Base-by-base conservation (phyloP, 2,329 filamentous ascomycete genomes). In the Myriangium duriaei region DNA sequence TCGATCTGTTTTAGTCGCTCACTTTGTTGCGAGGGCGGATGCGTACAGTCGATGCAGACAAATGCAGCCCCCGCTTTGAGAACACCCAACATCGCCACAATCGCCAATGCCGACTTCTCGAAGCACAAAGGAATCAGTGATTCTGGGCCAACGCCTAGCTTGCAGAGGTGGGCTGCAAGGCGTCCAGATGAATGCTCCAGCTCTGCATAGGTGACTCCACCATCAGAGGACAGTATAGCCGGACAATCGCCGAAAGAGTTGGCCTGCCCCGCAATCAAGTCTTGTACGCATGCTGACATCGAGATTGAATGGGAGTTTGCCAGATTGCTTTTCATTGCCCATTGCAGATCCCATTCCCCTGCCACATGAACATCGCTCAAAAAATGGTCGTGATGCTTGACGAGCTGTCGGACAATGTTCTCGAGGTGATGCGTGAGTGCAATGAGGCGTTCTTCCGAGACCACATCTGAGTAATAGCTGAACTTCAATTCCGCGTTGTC, bases 41-140 rank as follows among this genome's bases (percentile, higher is more conserved):
- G 43, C 5, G 43, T 47, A 11, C 47, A 42, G 29, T 56, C 52
- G 37, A 55, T 46, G 14, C 48, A 39, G 1, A 52, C 49, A n/a
- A 48, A 47, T n/a, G 51, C 46, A 10, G 44, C 49, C 13, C 54
- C 54, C 11, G 49, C 50, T 42, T 57, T 57, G 42, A 57, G 49
- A 12, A 44, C 38, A 14, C 42, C 52, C 30, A 49, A 39, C 29
- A 52, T 47, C 10, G 45, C 51, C 24, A 54, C 46, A 21, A 46
- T 44, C 28, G 43, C 47, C 49, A 48, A 54, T 40, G 39, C 45
- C 12, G 47, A 50, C 35, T 53, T 53, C 28, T 49, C 45, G 15
- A 53, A 47, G 40, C 42, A 52, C 4, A 52, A 18, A 9, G 49
- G 44, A 10, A 54, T 42, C 5, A 46, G 30, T 1, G 39, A 38